Conservation (phyloP, 2,329 filamentous ascomycete species). For the Biscogniauxia sp. region DNA sequence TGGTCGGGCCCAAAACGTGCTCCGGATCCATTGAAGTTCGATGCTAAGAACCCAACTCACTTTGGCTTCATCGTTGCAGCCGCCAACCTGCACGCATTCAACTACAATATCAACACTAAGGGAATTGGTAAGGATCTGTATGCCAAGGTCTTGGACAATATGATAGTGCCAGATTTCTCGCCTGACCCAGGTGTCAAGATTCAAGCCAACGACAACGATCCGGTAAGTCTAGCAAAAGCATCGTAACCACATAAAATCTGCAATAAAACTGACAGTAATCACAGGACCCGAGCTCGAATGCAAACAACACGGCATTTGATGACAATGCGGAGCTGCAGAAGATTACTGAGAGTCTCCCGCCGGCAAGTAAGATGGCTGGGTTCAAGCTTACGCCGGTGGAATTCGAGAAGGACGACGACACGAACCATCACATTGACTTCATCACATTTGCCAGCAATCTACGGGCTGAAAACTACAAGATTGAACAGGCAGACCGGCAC, state of each 20-base stretch:
- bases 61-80: conserved; percentile 83
- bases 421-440: conserved; percentile 98
- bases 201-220: conserved; percentile 91
- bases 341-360: conserved; percentile 70
- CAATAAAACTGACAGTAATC: neutral
- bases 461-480: conserved; percentile 97
- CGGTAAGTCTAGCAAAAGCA: conserved; percentile 47
- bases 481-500: conserved; percentile 85
- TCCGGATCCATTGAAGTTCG: conserved; percentile 86
- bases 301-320: conserved; percentile 52
- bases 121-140: conserved; percentile 70
- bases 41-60: conserved; percentile 79
- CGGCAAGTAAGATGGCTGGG: conserved; percentile 76
- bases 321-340: conserved; percentile 75
- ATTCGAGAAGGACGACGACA: conserved; percentile 98
- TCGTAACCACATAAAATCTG: neutral
- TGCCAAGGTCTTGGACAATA: conserved; percentile 76
- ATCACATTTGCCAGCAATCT: conserved; percentile 97
- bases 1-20: conserved; percentile 99
- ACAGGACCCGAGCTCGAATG: conserved; percentile 74
- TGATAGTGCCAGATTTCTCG: conserved; percentile 93
- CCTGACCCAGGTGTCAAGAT: conserved; percentile 93
- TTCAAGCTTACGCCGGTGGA: conserved; percentile 91
- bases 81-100: conserved; percentile 93
- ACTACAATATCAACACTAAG: conserved; percentile 93